Evolutionary conservation across 1,284 basidiomycete species (phyloP), one percentile per base, ranked within the genome.

Genomic region (Sanghuangporus baumii): DNA sequence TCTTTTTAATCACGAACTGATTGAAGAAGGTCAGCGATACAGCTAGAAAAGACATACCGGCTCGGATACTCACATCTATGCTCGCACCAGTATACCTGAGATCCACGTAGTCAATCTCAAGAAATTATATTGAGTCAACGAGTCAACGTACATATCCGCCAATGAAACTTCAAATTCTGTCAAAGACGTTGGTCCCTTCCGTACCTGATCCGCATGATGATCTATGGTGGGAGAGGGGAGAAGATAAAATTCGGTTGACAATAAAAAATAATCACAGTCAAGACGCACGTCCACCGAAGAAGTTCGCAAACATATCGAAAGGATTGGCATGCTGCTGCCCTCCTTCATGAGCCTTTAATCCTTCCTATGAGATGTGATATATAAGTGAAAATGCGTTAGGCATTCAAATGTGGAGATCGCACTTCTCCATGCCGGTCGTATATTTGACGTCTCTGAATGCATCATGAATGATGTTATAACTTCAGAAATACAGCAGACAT

Each of bases 341-440:
- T 57, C 86, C 86, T 76, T 93, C 89, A 67, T 94, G 93, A 46
- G 91, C 89, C 74, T 93, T 93, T 62, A 97, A 74, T 6, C 93
- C 94, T 72, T 95, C 93, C 83, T 90, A 63, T 60, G 55, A 61
- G 61, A 55, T 11, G 16, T 55, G 47, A 62, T 23, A n/a, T 31
- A 36, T 61, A 31, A 55, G 60, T n/a, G 8, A 16, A 46, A n/a
- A 7, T 46, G 43, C 7, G 9, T 14, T 46, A 31, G 43, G 9
- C 1, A 46, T 46, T 46, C 43, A 46, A 46, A 46, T 5, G 12
- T 7, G 6, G 7, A n/a, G 43, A 7, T 76, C 14, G 66, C 61
- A 88, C 89, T 77, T 96, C 93, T 66, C 95, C 95, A 76, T 93
- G 87, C 62, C 88, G 83, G 73, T 98, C 95, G 74, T 97, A 98